Evolutionary conservation across 768 basidiomycete genomes (phyloP).

Genomic region (Russula virescens): DNA sequence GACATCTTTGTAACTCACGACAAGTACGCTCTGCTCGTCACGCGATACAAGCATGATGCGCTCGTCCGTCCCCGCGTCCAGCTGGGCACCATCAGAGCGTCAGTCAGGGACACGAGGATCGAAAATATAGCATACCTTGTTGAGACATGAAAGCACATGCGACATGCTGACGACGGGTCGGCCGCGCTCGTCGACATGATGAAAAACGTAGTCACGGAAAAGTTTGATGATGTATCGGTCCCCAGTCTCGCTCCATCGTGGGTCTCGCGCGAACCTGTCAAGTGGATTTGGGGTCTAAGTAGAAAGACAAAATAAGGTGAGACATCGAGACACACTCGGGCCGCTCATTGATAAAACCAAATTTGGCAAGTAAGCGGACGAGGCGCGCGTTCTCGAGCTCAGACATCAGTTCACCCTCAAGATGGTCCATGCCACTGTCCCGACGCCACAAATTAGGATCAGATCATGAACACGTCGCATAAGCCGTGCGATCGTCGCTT

Average conservation of each 20-base stretch:
- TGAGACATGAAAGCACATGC: conserved; percentile 88
- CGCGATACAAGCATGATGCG: conserved; percentile 90
- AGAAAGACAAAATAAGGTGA: neutral
- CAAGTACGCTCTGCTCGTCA: conserved; percentile 94
- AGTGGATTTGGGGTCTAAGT: neutral
- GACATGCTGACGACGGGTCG: conserved; percentile 85
- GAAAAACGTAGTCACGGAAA: conserved; percentile 97
- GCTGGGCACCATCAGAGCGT: conserved; percentile 38
- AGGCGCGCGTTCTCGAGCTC: conserved; percentile 94
- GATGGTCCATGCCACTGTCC: conserved; percentile 65
- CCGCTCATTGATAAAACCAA: conserved; percentile 98
- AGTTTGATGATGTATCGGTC: conserved; percentile 97
- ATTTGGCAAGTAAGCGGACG: conserved; percentile 84
- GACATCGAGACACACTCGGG: conserved; percentile 67
- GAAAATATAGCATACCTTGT: conserved; percentile 58
- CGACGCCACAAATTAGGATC: neutral
- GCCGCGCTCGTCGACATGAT: conserved; percentile 89
- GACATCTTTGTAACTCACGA: conserved; percentile 90
- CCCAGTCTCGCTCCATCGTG: conserved; percentile 97
- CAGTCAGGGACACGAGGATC: neutral
- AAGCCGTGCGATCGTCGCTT: conserved; percentile 25
- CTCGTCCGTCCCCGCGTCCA: conserved; percentile 92
- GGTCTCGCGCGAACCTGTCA: conserved; percentile 89
- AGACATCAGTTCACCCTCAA: conserved; percentile 78
- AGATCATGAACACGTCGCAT: conserved; percentile 1